A percentile compares a stretch with the other conserved stretches of the same genome.
Conservation (phyloP, 1,139 yeast genomes). For the Geotrichum cucujoidarum region DNA sequence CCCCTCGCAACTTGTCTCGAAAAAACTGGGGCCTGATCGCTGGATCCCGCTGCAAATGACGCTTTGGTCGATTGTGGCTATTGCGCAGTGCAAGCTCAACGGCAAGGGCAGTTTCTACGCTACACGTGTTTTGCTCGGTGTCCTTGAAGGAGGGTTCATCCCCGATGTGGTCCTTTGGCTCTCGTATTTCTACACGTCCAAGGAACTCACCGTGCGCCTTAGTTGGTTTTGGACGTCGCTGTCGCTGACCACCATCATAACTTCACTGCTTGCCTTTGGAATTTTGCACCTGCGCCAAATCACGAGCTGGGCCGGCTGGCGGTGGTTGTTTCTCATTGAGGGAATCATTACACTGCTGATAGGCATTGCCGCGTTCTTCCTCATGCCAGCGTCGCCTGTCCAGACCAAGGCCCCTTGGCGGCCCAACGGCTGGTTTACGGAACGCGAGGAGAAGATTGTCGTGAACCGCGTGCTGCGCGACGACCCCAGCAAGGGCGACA, state of each 20-base stretch:
- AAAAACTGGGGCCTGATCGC: conserved; percentile 49
- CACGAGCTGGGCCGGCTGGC: conserved; percentile 46
- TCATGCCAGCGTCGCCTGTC: conserved; percentile 53
- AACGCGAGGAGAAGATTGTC: conserved; percentile 53
- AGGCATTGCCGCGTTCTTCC: conserved; percentile 47
- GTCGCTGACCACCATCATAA: conserved; percentile 29
- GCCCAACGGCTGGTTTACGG: conserved; percentile 57
- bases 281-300: conserved; percentile 42
- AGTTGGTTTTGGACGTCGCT: conserved; percentile 45
- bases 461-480: conserved; percentile 58
- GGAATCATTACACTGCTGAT: conserved; percentile 48
- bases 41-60: conserved; percentile 52
- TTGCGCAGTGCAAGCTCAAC: conserved; percentile 42
- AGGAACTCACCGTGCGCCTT: conserved; percentile 47
- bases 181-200: conserved; percentile 49
- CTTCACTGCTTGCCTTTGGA: conserved; percentile 44
- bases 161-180: conserved; percentile 50
- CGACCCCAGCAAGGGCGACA: conserved; percentile 63
- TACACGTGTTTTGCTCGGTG: conserved; percentile 46
- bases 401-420: conserved; percentile 48
- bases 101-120: conserved; percentile 40
- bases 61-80: conserved; percentile 49
- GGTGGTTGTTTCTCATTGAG: conserved; percentile 55
- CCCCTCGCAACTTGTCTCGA: conserved; percentile 52
- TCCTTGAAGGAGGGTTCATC: conserved; percentile 52